These are phyloP conservation scores for Nicotiana sylvestris DNA, from an alignment of 257 asterid genomes.

Conservation along the genomic window DNA sequence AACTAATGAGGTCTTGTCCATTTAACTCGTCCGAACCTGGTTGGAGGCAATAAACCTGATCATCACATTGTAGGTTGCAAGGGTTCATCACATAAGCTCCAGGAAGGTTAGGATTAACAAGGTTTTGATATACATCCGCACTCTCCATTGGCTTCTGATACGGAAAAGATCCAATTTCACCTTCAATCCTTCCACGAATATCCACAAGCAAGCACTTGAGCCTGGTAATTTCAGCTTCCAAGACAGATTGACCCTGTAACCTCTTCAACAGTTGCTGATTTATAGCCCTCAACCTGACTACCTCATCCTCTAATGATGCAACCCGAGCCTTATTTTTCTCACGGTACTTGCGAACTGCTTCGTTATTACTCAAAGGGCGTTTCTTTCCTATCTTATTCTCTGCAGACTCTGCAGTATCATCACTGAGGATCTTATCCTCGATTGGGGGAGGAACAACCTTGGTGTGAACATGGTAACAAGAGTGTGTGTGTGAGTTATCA, in stretches of 20 bases:
- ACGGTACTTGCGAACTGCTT: constrained; percentile 63
- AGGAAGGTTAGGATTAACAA: background rate
- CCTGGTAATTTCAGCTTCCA: constrained; percentile 46
- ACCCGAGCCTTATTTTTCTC: constrained; percentile 69
- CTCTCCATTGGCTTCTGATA: constrained; percentile 17
- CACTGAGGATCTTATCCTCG: constrained; percentile 3
- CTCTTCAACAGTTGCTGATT: constrained; percentile 46
- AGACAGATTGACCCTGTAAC: constrained; percentile 40
- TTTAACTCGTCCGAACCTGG: background rate
- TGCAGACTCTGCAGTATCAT: background rate
- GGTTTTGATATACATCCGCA: background rate
- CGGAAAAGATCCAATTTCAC: constrained; percentile 42
- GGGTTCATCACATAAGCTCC: constrained; percentile 2
- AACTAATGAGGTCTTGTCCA: background rate
- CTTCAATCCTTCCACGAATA: constrained; percentile 43
- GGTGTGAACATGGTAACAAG: constrained; percentile 68
- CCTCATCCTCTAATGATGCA: constrained; percentile 58
- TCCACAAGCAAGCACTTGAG: constrained; percentile 45
- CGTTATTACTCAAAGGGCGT: constrained; percentile 46
- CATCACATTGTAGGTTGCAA: constrained; percentile 14
- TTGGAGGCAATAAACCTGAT: constrained; percentile 9
- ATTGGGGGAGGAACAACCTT: constrained; percentile 25
- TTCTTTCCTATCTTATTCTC: constrained; percentile 6
- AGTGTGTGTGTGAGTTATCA: constrained; percentile 57
- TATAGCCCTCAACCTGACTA: constrained; percentile 37